Percentiles rank a stretch among this genome's conserved stretches.
Evolutionary conservation across 768 basidiomycete genomes (phyloP).

Genomic region (Cystofilobasidium ferigula): DNA sequence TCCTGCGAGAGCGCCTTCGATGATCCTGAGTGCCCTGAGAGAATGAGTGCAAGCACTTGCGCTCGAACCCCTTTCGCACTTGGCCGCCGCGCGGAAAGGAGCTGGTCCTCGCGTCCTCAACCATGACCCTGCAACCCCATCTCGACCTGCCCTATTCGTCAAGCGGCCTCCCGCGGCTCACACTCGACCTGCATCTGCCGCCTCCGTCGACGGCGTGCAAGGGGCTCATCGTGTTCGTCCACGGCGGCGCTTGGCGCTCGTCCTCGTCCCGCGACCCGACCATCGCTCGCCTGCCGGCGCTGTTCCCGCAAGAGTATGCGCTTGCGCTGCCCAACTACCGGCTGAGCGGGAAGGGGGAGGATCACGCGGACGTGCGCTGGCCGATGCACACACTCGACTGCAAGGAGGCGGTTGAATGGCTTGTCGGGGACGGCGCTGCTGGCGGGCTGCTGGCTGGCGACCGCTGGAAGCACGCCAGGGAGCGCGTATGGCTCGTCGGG

Average conservation of each 20-base stretch:
- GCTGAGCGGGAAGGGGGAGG: conserved; percentile 11
- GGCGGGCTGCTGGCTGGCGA: conserved; percentile 15
- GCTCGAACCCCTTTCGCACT: too few species aligned
- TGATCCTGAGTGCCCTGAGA: too few species aligned
- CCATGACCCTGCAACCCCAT: conserved; percentile 7
- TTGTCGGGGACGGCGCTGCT: conserved; percentile 4
- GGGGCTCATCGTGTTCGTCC: conserved; percentile 23
- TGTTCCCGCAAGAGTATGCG: conserved; percentile 16
- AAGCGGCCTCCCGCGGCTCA: not conserved
- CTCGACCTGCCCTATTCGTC: conserved; percentile 9
- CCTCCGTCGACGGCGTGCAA: not conserved
- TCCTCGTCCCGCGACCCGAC: conserved; percentile 19
- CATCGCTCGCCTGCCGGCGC: not conserved
- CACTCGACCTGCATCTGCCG: conserved; percentile 22
- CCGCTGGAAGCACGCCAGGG: not conserved
- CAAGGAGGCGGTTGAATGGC: conserved; percentile 14
- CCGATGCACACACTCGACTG: conserved; percentile 13
- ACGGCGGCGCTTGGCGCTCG: conserved; percentile 22
- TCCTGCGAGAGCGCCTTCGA: too few species aligned
- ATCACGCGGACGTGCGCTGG: not conserved
- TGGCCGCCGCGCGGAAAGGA: too few species aligned
- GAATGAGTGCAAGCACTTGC: too few species aligned
- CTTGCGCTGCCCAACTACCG: conserved; percentile 23
- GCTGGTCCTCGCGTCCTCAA: not conserved
- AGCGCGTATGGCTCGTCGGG: conserved; percentile 21